A percentile compares a stretch with the other conserved stretches of the same genome.
Conservation (phyloP, 805 yeast genomes). For the Yamadazyma scolyti region DNA sequence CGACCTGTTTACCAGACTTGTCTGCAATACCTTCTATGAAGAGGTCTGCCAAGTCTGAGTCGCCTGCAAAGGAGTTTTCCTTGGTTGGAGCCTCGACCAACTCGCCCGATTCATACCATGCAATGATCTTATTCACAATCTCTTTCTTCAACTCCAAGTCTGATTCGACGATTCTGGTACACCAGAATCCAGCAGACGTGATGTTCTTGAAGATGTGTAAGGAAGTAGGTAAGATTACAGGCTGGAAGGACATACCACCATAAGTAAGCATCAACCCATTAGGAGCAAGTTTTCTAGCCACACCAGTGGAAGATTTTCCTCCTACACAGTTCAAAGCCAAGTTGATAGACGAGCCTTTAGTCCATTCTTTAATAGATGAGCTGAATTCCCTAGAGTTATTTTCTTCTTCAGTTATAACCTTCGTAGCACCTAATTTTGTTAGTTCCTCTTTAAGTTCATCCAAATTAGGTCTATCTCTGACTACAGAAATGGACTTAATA, state of each 20-base stretch:
- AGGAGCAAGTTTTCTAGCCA: conserved; percentile 75
- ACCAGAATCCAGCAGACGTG: conserved; percentile 90
- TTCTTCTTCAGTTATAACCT: conserved; percentile 87
- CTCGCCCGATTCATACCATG: conserved; percentile 40
- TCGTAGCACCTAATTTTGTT: conserved; percentile 71
- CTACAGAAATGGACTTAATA: conserved; percentile 77
- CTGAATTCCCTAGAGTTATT: conserved; percentile 66
- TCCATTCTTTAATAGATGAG: conserved; percentile 53
- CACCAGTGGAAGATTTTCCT: conserved; percentile 76
- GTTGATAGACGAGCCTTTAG: conserved; percentile 51
- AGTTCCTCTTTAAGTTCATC: conserved; percentile 55
- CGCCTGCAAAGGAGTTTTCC: conserved; percentile 20
- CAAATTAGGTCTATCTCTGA: conserved; percentile 80
- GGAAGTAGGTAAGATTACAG: conserved; percentile 87
- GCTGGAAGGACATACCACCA: conserved; percentile 97
- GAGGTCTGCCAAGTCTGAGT: conserved; percentile 24
- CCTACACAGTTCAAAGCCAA: conserved; percentile 92
- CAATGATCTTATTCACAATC: conserved; percentile 34
- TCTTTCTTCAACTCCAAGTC: conserved; percentile 31
- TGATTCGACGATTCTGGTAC: conserved; percentile 49
- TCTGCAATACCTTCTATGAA: conserved; percentile 28
- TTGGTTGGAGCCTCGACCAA: conserved; percentile 35
- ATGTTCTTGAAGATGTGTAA: conserved; percentile 86
- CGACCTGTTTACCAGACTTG: conserved; percentile 34
- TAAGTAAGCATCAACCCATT: conserved; percentile 84